Evolutionary conservation across 345 rosid genomes (phyloP).

Genomic region (Abelmoschus esculentus): DNA sequence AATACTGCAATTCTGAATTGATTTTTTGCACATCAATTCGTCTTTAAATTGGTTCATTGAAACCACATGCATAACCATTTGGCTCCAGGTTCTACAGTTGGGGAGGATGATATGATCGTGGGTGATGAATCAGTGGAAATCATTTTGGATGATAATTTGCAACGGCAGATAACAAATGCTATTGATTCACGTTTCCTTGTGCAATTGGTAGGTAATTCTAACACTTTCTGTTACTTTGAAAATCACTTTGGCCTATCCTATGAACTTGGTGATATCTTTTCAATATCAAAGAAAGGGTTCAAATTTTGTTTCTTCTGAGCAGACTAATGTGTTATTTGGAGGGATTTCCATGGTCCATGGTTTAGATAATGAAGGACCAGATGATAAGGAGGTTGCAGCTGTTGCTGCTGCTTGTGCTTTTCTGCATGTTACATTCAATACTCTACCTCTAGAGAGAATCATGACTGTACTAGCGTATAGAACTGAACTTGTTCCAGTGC

Average conservation of each 20-base stretch:
- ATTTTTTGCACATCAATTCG: too few relatives aligned
- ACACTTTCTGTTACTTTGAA: constrained; percentile 13
- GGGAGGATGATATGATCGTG: constrained; percentile 27
- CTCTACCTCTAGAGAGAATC: constrained; percentile 68
- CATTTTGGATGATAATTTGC: too few relatives aligned
- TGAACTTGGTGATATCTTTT: too few relatives aligned
- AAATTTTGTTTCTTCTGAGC: constrained; percentile 26
- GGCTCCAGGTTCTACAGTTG: too few relatives aligned
- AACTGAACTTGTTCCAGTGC: constrained; percentile 83
- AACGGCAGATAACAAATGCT: too few relatives aligned
- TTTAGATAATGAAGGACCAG: constrained; percentile 32
- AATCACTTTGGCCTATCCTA: constrained; percentile 11
- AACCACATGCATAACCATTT: too few relatives aligned
- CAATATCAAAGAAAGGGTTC: neutral
- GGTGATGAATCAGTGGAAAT: too few relatives aligned
- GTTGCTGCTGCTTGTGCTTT: constrained; percentile 92
- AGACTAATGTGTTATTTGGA: constrained; percentile 73
- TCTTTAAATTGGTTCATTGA: too few relatives aligned
- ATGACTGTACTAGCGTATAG: constrained; percentile 91
- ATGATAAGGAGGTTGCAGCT: constrained; percentile 67
- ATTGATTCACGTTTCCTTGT: too few relatives aligned
- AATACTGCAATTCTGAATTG: too few relatives aligned
- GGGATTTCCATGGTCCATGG: constrained; percentile 31
- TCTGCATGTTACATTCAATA: constrained; percentile 69
- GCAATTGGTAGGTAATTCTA: too few relatives aligned